These are phyloP conservation scores for Fomitopsis pulvina DNA, from an alignment of 768 basidiomycete genomes.

Conservation along the genomic window DNA sequence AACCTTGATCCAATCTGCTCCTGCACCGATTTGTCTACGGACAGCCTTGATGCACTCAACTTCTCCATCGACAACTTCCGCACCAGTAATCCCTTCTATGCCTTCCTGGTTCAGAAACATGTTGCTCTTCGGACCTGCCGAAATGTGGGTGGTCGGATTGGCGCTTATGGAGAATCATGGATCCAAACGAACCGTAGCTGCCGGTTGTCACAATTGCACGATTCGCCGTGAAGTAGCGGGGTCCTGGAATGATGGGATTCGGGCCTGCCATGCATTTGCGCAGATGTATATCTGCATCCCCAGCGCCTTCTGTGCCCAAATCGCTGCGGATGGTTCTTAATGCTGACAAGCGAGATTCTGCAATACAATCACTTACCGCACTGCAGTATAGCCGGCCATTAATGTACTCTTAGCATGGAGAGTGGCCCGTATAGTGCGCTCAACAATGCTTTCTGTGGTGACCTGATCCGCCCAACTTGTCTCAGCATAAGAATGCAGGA, in stretches of 20 bases:
- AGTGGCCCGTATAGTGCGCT: conserved; percentile 55
- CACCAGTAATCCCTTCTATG: conserved; percentile 50
- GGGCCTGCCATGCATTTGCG: conserved; percentile 46
- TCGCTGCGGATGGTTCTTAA: conserved; percentile 40
- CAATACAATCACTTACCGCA: conserved; percentile 32
- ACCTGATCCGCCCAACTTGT: conserved; percentile 57
- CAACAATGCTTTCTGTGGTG: conserved; percentile 48
- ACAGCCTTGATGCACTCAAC: conserved; percentile 50
- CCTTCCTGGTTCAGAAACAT: conserved; percentile 41
- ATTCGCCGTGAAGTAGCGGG: conserved; percentile 55
- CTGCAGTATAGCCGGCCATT: conserved; percentile 57
- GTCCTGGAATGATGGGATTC: conserved; percentile 48
- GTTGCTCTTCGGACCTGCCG: conserved; percentile 46
- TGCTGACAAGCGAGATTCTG: neutral
- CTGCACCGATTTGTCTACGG: conserved; percentile 54
- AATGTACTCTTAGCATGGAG: conserved; percentile 52
- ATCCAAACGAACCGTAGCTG: conserved; percentile 40
- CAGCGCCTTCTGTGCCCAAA: conserved; percentile 63
- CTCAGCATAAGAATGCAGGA: conserved; percentile 55
- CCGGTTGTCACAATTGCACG: conserved; percentile 56
- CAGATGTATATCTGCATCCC: conserved; percentile 52
- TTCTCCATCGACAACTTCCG: conserved; percentile 52
- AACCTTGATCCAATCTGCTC: conserved; percentile 66
- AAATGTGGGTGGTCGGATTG: neutral
- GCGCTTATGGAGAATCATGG: neutral